Evolutionary conservation across 352 stramenopile species (phyloP), one percentile per base, ranked within the genome.

Genomic region (Phytophthora lateralis): DNA sequence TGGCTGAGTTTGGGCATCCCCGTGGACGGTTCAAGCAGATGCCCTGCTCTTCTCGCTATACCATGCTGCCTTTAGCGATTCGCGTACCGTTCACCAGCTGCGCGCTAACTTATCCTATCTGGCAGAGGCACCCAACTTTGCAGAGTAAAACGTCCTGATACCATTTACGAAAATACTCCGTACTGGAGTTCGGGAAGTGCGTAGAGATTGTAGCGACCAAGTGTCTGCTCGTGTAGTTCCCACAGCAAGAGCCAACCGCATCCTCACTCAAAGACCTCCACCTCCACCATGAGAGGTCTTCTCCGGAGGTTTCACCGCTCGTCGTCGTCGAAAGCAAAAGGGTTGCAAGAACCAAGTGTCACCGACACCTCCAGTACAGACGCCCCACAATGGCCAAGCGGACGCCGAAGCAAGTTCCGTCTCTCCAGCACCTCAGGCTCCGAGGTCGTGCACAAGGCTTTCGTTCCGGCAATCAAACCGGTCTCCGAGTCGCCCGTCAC

Each of bases 141-240:
- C 32, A n/a, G 6, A 12, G 32, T 15, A 21, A 43, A 17, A 20
- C 11, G 34, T 49, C 34, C 27, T 50, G 37, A 62, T 56, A 37
- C 41, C 63, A 67, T 21, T 63, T 30, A 53, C 46, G 3, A 63
- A 67, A 63, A 60, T 60, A 66, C 55, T 60, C 61, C 43, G 21
- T 27, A 53, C 42, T 8, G 55, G 61, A 69, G 55, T 64, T 24
- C 20, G 32, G 17, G 30, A n/a, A 5, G 4, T 51, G 37, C 32
- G 26, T 9, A 32, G 32, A 45, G 17, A 7, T 24, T 7, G 24
- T 30, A 41, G 27, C 15, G 17, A 17, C 12, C 15, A 8, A 15
- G 12, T 41, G n/a, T 3, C n/a, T 30, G 7, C 29, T 37, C 29
- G 41, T 18, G 7, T 15, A n/a, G 34, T 49, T 26, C 17, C 3